These are phyloP conservation scores for Fagopyrum esculentum DNA, from an alignment of 148 eudicot genomes.

Conservation along the genomic window DNA sequence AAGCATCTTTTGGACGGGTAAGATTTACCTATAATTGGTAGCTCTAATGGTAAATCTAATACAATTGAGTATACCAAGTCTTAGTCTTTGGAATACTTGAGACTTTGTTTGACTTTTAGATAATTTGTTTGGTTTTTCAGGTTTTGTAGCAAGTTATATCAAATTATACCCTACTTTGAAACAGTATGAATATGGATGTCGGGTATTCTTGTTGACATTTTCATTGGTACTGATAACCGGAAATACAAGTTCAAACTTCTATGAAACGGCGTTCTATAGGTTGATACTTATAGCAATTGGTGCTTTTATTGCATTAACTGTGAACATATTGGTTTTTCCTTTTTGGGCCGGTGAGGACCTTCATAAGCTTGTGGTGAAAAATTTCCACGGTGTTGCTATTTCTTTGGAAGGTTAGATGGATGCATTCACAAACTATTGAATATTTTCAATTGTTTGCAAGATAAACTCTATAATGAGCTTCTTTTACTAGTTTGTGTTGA, in stretches of 20 bases:
- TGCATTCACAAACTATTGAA: background rate
- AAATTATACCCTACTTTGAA: conserved; percentile 40
- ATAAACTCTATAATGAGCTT: background rate
- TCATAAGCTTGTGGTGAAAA: conserved; percentile 46
- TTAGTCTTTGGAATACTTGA: background rate
- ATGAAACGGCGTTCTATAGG: conserved; percentile 28
- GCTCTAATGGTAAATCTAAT: background rate
- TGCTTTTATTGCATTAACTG: conserved; percentile 27
- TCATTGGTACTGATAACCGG: conserved; percentile 45
- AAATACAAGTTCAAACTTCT: conserved; percentile 24
- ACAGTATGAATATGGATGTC: conserved; percentile 46
- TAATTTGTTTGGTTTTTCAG: conserved; percentile 24
- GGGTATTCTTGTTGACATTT: conserved; percentile 46
- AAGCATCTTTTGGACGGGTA: conserved; percentile 41
- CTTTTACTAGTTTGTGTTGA: conserved; percentile 40
- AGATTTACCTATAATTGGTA: background rate
- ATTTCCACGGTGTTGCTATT: conserved; percentile 43
- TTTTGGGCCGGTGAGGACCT: conserved; percentile 68
- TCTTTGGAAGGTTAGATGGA: conserved; percentile 42
- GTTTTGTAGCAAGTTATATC: conserved; percentile 30
- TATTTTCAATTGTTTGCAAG: background rate
- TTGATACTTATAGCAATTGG: conserved; percentile 42
- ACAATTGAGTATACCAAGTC: background rate
- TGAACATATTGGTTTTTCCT: conserved; percentile 43
- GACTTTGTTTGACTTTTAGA: background rate